Evolutionary conservation across 169 alveolate genomes (phyloP), one percentile per base, ranked within the genome.

Genomic region (Haemoproteus tartakovskyi): DNA sequence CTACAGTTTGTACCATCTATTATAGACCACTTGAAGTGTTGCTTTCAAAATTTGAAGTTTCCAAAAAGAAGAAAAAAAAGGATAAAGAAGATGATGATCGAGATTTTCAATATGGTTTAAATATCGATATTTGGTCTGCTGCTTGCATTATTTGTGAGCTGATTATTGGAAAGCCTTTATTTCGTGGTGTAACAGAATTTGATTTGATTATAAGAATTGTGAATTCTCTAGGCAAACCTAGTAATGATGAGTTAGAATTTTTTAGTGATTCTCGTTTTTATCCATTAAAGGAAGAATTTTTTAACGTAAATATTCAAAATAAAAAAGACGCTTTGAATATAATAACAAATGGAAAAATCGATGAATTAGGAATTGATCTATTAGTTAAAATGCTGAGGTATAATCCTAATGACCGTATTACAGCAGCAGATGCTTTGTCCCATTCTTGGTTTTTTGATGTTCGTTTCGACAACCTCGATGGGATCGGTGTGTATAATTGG

Each of bases 381-480:
- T 85, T 97, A 41, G 92, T 95, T 5, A 89, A 90, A 62, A 87
- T 95, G 94, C 82, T 96, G 19, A 87, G 92, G 63, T 95, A 95
- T 84, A 94, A 95, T 67, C 99, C 99, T 6, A 93, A 92, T 60
- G 91, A 89, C 29, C 87, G 99, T 79, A 93, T 96, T 6, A 90
- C 99, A 24, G 95, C 97, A n/a, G 97, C 94, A 19, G 98, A 93
- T 62, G 97, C 98, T 2, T 86, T 97, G 6, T 85, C 95, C 19
- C 99, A 97, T 80, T 98, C 98, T 37, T 94, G 95, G 95, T 91
- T 91, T 62, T 74, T 90, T 24, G 95, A 91, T 36, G 87, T 91
- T 11, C 80, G 89, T 14, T 91, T 86, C 45, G 89, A 92, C 22
- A 60, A 61, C 36, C 84, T 91, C 18, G 95, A 91, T 56, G 88